Evolutionary conservation across 2,329 filamentous ascomycete species (phyloP), one percentile per base, ranked within the genome.

Genomic region (Diaporthe humulicola): DNA sequence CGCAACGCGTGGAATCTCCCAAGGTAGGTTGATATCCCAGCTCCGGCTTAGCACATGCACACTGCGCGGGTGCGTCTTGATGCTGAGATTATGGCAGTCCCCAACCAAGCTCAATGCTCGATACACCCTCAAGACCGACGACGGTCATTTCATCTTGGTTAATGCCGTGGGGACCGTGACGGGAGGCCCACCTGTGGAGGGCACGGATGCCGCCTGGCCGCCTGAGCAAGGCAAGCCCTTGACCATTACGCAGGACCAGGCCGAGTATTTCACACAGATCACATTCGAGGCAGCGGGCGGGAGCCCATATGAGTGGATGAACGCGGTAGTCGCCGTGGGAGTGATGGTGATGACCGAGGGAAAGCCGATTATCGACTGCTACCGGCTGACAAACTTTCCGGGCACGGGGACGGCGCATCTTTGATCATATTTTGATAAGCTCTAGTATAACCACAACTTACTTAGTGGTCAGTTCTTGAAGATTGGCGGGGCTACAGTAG

Each of bases 221-320:
- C 61, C 64, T 7, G 38, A 22, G 58, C 42, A 56, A 7, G 71
- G 58, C 48, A 64, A 40, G 28, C 71, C 58, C 9, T n/a, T 66
- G 58, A 57, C 58, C 22, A 56, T 67, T 5, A 67, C 75, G 2
- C 78, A 79, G 52, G 77, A 79, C 38, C 71, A 77, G 1, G 77
- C 77, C 4, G 78, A 79, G 70, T 79, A 79, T 33, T 79, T 79
- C 36, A 79, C 78, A 0, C 77, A 79, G 19, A 77, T 79, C 33
- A 73, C 70, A 8, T 77, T 79, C 52, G 77, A 79, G 64, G 78
- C 78, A 10, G 72, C 77, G 8, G 77, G 78, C 7, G 42, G 67
- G 2, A 77, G 77, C 40, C 72, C 72, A 0, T 79, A 79, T 14
- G 71, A 56, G 36, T 79, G 78, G 78, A 76, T 79, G 76, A 79